Conservation (phyloP, 495 filamentous ascomycete species). For the Neurospora sp. region DNA sequence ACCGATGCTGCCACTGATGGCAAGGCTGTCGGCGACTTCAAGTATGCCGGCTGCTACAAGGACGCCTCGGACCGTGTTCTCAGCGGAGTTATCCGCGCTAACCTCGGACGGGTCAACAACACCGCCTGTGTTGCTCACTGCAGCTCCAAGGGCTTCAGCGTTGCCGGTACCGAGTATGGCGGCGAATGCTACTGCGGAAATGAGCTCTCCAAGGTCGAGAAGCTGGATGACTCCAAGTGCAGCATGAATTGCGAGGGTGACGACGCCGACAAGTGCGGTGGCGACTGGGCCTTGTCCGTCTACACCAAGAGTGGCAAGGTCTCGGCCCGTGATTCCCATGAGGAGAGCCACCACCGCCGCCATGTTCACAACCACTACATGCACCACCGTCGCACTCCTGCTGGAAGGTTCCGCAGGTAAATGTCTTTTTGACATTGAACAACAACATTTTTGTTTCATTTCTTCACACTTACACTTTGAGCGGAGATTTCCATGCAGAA, state of each 20-base stretch:
- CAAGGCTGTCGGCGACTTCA: constrained; percentile 17
- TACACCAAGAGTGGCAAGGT: constrained; percentile 26
- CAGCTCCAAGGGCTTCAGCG: constrained; percentile 35
- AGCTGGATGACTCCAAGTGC: constrained; percentile 34
- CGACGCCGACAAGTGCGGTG: constrained; percentile 35
- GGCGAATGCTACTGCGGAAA: constrained; percentile 59
- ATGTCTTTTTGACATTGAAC: neutral
- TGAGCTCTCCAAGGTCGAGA: constrained; percentile 23
- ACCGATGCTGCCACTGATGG: constrained; percentile 5
- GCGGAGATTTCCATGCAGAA: neutral
- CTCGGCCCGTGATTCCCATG: neutral
- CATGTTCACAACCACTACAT: constrained; percentile 17
- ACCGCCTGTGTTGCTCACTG: constrained; percentile 51
- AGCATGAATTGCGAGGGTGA: constrained; percentile 36
- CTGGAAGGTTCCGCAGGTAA: constrained; percentile 4
- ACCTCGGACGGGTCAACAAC: constrained; percentile 42
- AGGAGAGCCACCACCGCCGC: constrained; percentile 3
- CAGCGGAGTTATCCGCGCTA: constrained; percentile 31
- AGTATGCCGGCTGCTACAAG: constrained; percentile 26
- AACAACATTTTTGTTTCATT: neutral
- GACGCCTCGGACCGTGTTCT: constrained; percentile 25
- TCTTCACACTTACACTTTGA: neutral
- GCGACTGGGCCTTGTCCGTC: constrained; percentile 30
- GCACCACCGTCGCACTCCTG: constrained; percentile 15
- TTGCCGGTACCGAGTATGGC: constrained; percentile 56